Conservation (phyloP, 148 eudicot species). For the Diospyros lotus region DNA sequence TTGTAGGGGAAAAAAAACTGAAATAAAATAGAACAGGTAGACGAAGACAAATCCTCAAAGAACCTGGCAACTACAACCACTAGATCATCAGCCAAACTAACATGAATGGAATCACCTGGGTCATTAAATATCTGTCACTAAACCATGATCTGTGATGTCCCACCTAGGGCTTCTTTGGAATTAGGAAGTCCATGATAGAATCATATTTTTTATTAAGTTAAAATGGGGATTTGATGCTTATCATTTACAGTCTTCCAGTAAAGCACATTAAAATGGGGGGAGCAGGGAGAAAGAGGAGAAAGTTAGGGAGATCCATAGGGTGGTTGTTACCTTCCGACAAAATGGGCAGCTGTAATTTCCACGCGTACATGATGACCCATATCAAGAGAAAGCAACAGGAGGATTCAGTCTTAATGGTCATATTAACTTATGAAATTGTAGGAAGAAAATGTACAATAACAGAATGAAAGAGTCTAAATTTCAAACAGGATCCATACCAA, state of each 20-base stretch:
- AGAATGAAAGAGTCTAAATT: background rate
- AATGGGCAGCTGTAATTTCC: constrained; percentile 82
- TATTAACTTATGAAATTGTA: background rate
- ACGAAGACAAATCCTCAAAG: background rate
- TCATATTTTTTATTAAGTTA: background rate
- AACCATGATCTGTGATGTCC: background rate
- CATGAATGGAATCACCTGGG: background rate
- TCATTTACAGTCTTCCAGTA: background rate
- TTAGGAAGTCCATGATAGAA: constrained; percentile 1
- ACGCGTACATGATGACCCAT: constrained; percentile 17
- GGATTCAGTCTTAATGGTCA: constrained; percentile 20
- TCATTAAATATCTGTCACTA: background rate
- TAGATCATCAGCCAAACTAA: background rate
- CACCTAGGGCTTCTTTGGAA: background rate
- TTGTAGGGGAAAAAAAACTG: background rate
- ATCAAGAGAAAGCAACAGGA: constrained; percentile 18
- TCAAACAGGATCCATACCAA: background rate
- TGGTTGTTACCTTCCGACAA: constrained; percentile 77
- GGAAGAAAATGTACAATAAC: background rate
- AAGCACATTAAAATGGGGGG: background rate
- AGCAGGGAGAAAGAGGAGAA: background rate
- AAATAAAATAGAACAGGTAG: background rate
- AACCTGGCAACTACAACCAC: background rate
- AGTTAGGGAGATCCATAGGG: background rate
- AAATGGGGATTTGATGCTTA: background rate